These are phyloP conservation scores for Choanephora cucurbitarum DNA, from an alignment of 371 early-diverging fungal species.

Conservation along the genomic window DNA sequence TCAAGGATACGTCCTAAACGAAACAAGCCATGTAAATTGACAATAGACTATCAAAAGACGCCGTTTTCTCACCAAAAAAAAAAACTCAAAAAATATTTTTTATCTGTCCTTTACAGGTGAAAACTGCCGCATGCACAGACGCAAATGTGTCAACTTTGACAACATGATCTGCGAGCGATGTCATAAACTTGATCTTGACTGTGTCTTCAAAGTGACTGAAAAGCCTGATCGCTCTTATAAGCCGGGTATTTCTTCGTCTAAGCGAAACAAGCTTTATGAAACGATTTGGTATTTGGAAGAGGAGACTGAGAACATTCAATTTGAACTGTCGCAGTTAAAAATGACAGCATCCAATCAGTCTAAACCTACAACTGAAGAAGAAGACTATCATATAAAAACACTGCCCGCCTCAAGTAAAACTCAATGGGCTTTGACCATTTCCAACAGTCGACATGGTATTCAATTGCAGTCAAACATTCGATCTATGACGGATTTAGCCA, in stretches of 20 bases:
- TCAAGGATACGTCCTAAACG: constrained; percentile 10
- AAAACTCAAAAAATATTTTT: not conserved
- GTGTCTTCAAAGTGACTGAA: constrained; percentile 16
- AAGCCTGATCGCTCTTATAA: constrained; percentile 7
- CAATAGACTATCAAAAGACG: too few relatives aligned
- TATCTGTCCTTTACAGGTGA: constrained; percentile 12
- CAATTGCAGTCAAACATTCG: constrained; percentile 16
- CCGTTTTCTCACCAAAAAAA: not conserved
- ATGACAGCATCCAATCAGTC: not conserved
- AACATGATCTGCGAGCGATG: constrained; percentile 18
- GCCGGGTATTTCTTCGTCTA: constrained; percentile 1
- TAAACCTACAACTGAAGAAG: not conserved
- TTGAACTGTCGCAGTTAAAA: constrained; percentile 10
- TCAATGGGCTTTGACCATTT: constrained; percentile 11
- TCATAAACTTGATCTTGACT: constrained; percentile 26
- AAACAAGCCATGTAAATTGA: constrained; percentile 19
- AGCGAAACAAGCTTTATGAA: constrained; percentile 14
- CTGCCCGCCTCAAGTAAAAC: not conserved
- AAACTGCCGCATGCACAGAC: constrained; percentile 19
- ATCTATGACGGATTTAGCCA: constrained; percentile 19
- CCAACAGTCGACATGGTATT: constrained; percentile 10
- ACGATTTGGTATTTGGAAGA: constrained; percentile 6
- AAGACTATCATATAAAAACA: not conserved
- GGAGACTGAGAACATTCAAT: constrained; percentile 6
- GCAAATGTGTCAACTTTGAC: constrained; percentile 14